Evolutionary conservation across 768 basidiomycete species (phyloP), one percentile per base, ranked within the genome.

Genomic region (Mrakia frigida): DNA sequence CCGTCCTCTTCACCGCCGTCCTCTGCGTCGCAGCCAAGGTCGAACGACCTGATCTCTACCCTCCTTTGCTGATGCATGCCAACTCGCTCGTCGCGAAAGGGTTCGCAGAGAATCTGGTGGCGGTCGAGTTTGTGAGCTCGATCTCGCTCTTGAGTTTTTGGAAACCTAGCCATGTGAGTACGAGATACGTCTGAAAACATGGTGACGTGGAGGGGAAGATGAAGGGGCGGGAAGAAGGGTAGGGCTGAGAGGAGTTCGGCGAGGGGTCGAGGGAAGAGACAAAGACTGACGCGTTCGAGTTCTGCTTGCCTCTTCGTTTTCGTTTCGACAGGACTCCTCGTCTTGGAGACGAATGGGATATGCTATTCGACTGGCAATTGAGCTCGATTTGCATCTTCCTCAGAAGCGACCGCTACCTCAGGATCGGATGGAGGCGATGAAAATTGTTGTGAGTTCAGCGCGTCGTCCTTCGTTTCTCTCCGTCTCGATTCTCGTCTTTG

Each of bases 321-420:
- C 46, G 65, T 37, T 10, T n/a, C n/a, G n/a, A n/a, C 35, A 68
- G 35, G 65, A 68, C 25, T 68, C 65, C 25, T 35, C 65, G 35
- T 21, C 65, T 23, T 68, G 35, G 25, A 35, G 65, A 25, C 33
- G 65, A n/a, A 5, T 68, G 0, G 65, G 65, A 2, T 68, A 68
- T 23, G 65, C 65, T 1, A 68, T 68, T 23, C 35, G 65, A 3
- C 39, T 68, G 9, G 65, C 35, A 0, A 68, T 68, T 13, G 65
- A 68, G 65, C 39, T 68, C 21, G 65, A 68, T n/a, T n/a, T 68
- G 25, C 65, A 68, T n/a, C 65, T 68, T 4, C 65, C 65, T 25
- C 25, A 39, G 35, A 68, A 68, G 65, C 9, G 65, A 41, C 65
- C 65, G 21, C 65, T 68, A 10, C 65, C 65, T 0, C 39, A 37